A percentile compares a stretch with the other conserved stretches of the same genome.
Conservation (phyloP, 139 green algal genomes). For the Limnomonas spitsbergensis region DNA sequence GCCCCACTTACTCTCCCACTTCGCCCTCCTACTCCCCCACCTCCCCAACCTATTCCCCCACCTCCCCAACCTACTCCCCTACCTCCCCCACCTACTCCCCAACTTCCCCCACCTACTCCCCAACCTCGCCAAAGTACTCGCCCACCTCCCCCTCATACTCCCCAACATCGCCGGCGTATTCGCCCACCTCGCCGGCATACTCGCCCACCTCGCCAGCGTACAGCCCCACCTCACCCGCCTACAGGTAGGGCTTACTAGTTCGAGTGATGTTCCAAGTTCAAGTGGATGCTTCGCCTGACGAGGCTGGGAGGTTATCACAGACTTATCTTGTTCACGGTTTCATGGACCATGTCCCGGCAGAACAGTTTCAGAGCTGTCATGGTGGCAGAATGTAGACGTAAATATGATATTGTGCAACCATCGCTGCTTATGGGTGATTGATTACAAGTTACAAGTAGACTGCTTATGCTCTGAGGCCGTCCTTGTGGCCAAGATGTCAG, state of each 20-base stretch:
- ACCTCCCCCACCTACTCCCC: conserved; percentile 55
- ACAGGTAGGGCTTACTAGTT: conserved; percentile 55
- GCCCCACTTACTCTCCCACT: conserved; percentile 62
- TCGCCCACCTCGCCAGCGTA: conserved; percentile 67
- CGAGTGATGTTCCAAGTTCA: conserved; percentile 20
- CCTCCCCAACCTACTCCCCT: conserved; percentile 59
- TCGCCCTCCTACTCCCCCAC: conserved; percentile 60
- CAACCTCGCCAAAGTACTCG: conserved; percentile 66
- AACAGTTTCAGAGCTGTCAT: too few relatives aligned
- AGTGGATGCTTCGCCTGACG: not conserved
- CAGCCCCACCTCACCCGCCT: conserved; percentile 52
- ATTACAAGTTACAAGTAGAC: too few relatives aligned
- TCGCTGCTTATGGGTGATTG: too few relatives aligned
- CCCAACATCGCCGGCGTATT: conserved; percentile 62
- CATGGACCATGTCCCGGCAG: too few relatives aligned
- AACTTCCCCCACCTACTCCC: conserved; percentile 60
- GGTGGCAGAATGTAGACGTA: too few relatives aligned
- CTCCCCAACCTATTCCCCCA: conserved; percentile 60
- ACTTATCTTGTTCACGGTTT: too few relatives aligned
- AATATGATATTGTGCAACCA: not conserved
- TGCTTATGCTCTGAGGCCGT: too few relatives aligned
- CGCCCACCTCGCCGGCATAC: conserved; percentile 45
- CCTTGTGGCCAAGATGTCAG: too few relatives aligned
- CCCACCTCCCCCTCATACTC: conserved; percentile 55
- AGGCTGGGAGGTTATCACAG: too few relatives aligned